A percentile compares a stretch with the other conserved stretches of the same genome.
These are phyloP conservation scores for Dryadomyces quercivorus DNA, from an alignment of 2,329 filamentous ascomycete genomes.

Conservation along the genomic window DNA sequence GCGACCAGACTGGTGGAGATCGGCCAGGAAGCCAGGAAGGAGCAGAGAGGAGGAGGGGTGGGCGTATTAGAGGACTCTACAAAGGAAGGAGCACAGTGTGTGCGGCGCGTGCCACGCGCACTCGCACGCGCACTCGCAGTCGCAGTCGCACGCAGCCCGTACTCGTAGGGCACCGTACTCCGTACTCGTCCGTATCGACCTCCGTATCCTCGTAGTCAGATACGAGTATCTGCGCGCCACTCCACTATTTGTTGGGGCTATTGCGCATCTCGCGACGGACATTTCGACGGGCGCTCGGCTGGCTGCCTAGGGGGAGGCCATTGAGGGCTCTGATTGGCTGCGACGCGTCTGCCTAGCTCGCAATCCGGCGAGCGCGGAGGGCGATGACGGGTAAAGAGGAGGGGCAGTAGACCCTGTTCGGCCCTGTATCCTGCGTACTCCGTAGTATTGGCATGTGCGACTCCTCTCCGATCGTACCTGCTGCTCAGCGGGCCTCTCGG, in stretches of 20 bases:
- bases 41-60: background rate
- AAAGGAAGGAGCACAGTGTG: background rate
- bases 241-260: background rate
- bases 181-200: too few relatives aligned
- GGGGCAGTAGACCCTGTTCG: background rate
- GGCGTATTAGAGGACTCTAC: background rate
- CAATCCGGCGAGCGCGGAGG: background rate
- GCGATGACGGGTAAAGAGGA: background rate
- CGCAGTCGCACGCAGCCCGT: too few relatives aligned
- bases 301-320: background rate
- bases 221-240: too few relatives aligned
- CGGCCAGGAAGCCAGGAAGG: background rate
- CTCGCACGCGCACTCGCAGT: background rate
- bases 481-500: too few relatives aligned
- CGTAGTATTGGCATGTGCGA: too few relatives aligned
- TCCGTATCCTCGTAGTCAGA: too few relatives aligned
- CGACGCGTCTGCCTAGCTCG: conserved; percentile 4
- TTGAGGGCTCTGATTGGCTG: conserved; percentile 9
- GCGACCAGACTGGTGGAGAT: background rate
- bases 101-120: background rate
- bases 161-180: too few relatives aligned
- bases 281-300: background rate
- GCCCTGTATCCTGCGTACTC: background rate
- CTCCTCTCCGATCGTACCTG: too few relatives aligned
- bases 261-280: background rate